A percentile compares a stretch with the other conserved stretches of the same genome.
Evolutionary conservation across 176 grass and related monocot species (phyloP).

Genomic region (Lolium rigidum): DNA sequence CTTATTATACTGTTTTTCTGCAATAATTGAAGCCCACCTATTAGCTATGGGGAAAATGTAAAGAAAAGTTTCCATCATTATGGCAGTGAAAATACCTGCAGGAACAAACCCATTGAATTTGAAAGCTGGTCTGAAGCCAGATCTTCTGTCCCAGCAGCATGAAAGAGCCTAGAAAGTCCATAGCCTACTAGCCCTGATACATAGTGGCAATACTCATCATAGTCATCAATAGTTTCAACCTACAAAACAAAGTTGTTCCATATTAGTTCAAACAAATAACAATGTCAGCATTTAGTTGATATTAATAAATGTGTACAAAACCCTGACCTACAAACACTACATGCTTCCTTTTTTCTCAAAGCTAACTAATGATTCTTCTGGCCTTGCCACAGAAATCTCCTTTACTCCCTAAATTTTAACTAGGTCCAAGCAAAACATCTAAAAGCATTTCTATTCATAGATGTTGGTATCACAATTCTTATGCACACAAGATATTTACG

Average conservation of each 20-base stretch:
- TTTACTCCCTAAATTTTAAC: neutral
- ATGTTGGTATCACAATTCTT: neutral
- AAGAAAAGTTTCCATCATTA: neutral
- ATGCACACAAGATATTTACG: neutral
- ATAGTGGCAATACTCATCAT: slow-evolving; percentile 98
- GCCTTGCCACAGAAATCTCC: neutral
- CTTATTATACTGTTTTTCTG: slow-evolving; percentile 99
- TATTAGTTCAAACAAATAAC: slow-evolving; percentile 36
- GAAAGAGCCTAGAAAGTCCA: slow-evolving; percentile 93
- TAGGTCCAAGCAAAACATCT: neutral
- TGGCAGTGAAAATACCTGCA: slow-evolving; percentile 65
- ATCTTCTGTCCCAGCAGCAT: slow-evolving; percentile 79
- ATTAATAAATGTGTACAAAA: neutral
- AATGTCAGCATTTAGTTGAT: neutral
- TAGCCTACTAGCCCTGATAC: slow-evolving; percentile 94
- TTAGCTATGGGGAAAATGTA: slow-evolving; percentile 19
- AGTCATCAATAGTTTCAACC: slow-evolving; percentile 89
- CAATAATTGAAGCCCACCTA: slow-evolving; percentile 44
- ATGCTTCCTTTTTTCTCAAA: neutral
- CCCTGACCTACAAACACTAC: neutral
- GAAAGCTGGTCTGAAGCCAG: slow-evolving; percentile 76
- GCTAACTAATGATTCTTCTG: neutral
- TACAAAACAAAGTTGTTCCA: slow-evolving; percentile 8
- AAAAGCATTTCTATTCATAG: neutral
- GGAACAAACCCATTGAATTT: slow-evolving; percentile 97